Evolutionary conservation across 768 basidiomycete genomes (phyloP).

Genomic region (Naematelia aurantialba): DNA sequence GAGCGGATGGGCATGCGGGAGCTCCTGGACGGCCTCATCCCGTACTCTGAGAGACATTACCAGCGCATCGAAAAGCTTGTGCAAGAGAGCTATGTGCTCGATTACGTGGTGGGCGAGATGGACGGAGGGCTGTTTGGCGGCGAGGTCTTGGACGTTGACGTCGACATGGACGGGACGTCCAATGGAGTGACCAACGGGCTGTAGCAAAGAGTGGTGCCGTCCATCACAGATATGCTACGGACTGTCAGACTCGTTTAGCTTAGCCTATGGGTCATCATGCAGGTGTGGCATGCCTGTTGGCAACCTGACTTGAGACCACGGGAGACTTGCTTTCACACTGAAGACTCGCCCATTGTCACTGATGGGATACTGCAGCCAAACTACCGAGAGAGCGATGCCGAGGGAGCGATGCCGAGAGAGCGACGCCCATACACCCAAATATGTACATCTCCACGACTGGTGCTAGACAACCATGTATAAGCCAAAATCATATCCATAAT

Average conservation of each 20-base stretch:
- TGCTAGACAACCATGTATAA: too few relatives aligned
- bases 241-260: too few relatives aligned
- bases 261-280: too few relatives aligned
- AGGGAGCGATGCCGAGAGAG: too few relatives aligned
- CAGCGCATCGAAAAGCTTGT: conserved; percentile 76
- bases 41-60: conserved; percentile 92
- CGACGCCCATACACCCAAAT: too few relatives aligned
- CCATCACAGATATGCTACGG: conserved; percentile 1
- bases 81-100: conserved; percentile 93
- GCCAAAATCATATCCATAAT: neutral
- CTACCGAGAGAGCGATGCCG: too few relatives aligned
- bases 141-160: conserved; percentile 37
- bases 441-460: too few relatives aligned
- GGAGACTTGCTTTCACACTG: too few relatives aligned
- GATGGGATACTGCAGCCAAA: too few relatives aligned
- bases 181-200: conserved; percentile 1
- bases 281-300: too few relatives aligned
- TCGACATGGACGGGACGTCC: conserved; percentile 3
- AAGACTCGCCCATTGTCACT: too few relatives aligned
- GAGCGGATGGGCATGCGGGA: conserved; percentile 46
- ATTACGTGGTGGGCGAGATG: conserved; percentile 58
- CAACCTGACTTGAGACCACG: too few relatives aligned
- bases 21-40: conserved; percentile 76
- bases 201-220: conserved; percentile 1
- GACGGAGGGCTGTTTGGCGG: conserved; percentile 46